Base-by-base conservation (phyloP, 2,329 filamentous ascomycete genomes). In the Pseudogymnoascus sp. region DNA sequence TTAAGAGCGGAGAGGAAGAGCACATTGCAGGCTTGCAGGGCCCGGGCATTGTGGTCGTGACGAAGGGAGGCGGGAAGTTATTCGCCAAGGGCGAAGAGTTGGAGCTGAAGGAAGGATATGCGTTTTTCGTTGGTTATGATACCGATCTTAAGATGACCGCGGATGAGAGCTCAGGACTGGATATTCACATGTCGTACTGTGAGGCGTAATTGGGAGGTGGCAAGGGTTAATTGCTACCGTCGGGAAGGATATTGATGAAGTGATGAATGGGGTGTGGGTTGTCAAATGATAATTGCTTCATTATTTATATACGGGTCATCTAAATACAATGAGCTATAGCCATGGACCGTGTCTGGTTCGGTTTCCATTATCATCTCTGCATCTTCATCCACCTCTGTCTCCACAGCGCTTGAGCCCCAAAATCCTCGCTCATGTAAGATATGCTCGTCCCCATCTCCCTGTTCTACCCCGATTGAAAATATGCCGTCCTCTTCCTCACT, bases 31-130 rank as follows among this genome's bases (percentile, higher is more conserved):
- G 76, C 1, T 74, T 86, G 18, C 75, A 78, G 0, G 88, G 87
- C 0, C 86, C 86, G 0, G 83, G 82, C 60, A 78, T 90, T 28
- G 70, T 87, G 68, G 79, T 90, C 60, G 80, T 85, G 2, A 87
- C 81, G 0, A 77, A 78, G 33, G 87, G 87, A 0, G 72, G 74
- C 58, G 86, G 85, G 1, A 76, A 71, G 22, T 74, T 89, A 77
- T 77, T 75, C 62, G 80, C 78, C 0, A 77, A 81, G 3, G 81
- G 78, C 0, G 75, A 79, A 67, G 75, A 75, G 14, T 75, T 82
- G 62, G 75, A 82, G 30, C 62, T 89, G 50, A 79, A 78, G 25
- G 82, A 85, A 69, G 88, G 87, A 0, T 82, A 77, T 65, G 82
- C 88, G 9, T 90, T 79, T 68, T 90, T 87, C 70, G 74, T 90